Base-by-base conservation (phyloP, 2,329 filamentous ascomycete species). In the Sporothrix inflata region DNA sequence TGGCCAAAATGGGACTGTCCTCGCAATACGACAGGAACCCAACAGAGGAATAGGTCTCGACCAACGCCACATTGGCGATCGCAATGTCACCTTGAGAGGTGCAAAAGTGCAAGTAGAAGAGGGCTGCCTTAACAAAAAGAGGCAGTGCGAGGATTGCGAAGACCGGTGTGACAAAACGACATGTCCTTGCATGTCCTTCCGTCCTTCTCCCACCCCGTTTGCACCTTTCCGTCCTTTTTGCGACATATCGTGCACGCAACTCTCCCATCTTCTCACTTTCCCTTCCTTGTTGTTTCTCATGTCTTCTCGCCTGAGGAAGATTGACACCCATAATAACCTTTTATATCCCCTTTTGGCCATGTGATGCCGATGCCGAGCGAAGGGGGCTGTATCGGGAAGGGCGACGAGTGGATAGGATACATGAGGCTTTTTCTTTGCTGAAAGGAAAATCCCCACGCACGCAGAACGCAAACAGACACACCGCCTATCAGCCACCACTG, bases 11-110 rank as follows among this genome's bases (percentile, higher is more conserved):
- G n/a, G 57, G 34, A 63, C 34, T 24, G 19, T 21, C 8, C n/a
- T 12, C 34, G 19, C 19, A 61, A 38, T 38, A 16, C 16, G 19
- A 60, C 53, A 55, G 53, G 14, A 55, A 30, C 24, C 53, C 53
- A 57, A 57, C 8, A 57, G 8, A 61, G 57, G 57, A 40, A 21
- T 11, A 57, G 53, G 21, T 30, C 61, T 65, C 24, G 40, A 47
- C 61, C 21, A 47, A 65, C 40, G 40, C 61, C 61, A 65, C 40
- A 47, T 30, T 30, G 61, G 38, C 38, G 61, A 65, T 65, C 42
- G 21, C 19, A 65, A 65, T 65, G 61, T 47, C 21, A 65, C 42
- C 61, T 47, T 40, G 34, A 14, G 9, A 21, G 11, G n/a, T 24
- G 16, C 19, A 61, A 24, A 61, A 5, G 30, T 40, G 30, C 30